These are phyloP conservation scores for Microcera coccophila DNA, from an alignment of 2,329 filamentous ascomycete genomes.

Conservation along the genomic window DNA sequence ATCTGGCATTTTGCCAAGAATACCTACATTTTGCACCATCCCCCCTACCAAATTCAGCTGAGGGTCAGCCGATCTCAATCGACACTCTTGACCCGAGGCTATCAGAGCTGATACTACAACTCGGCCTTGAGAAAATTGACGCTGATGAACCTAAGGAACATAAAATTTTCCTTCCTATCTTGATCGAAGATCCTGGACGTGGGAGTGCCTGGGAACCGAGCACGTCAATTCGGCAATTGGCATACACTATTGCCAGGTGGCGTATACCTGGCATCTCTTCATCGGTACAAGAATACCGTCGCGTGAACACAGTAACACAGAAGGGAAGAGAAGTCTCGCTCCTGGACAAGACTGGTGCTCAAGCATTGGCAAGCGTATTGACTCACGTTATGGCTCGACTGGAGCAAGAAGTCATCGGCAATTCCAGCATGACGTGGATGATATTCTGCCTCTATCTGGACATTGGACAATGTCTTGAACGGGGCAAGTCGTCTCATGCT, in stretches of 20 bases:
- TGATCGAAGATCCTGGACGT: slow-evolving; percentile 54
- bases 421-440: slow-evolving; percentile 19
- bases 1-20: slow-evolving; percentile 30
- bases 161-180: slow-evolving; percentile 61
- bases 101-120: slow-evolving; percentile 37
- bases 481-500: slow-evolving; percentile 25
- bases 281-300: slow-evolving; percentile 35
- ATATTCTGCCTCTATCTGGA: slow-evolving; percentile 28
- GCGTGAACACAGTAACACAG: slow-evolving; percentile 30
- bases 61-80: slow-evolving; percentile 14
- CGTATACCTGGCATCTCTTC: slow-evolving; percentile 12
- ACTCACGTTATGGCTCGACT: slow-evolving; percentile 15
- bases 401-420: slow-evolving; percentile 1
- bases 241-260: slow-evolving; percentile 47
- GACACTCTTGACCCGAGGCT: slow-evolving; percentile 35
- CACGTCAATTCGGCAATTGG: slow-evolving; percentile 46
- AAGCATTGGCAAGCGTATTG: slow-evolving; percentile 17
- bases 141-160: slow-evolving; percentile 17
- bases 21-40: slow-evolving; percentile 27
- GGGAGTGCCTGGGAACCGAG: slow-evolving; percentile 57
- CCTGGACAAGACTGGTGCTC: slow-evolving; percentile 8
- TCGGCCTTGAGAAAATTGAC: slow-evolving; percentile 12
- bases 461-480: slow-evolving; percentile 26
- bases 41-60: slow-evolving; percentile 12
- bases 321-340: slow-evolving; percentile 26